Evolutionary conservation across 495 filamentous ascomycete species (phyloP), one percentile per base, ranked within the genome.

Genomic region (Penicillium soppii): DNA sequence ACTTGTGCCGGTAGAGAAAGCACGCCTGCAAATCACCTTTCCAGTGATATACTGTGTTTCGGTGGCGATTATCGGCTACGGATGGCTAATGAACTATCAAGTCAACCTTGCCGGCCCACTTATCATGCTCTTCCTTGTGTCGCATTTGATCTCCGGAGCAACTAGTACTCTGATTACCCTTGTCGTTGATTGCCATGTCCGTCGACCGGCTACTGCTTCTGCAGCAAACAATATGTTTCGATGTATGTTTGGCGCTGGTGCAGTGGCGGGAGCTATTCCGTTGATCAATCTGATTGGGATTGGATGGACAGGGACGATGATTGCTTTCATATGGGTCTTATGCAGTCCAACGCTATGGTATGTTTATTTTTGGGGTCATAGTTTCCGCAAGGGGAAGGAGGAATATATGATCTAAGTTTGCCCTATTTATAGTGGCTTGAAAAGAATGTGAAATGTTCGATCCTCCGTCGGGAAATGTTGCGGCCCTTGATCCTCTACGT

Each of bases 231-330:
- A 46, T n/a, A 6, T 51, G 2, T 52, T 52, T 20, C 37, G 43
- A 10, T 52, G 27, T 37, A 16, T 52, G 15, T 10, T 40, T 17
- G 47, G 47, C 0, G 54, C 54, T 12, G 54, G 54, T 4, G 47
- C 43, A 9, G 41, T 47, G 20, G 54, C 54, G 2, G 54, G 33
- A 8, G 48, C 47, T 19, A 8, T 40, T 0, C 54, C 54, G 0
- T 19, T 56, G n/a, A 52, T 43, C 9, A 22, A 43, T 22, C 23
- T 17, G 2, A 52, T 56, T 37, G 54, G 54, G 0, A 65, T 69
- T 37, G 75, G 71, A 1, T 73, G 71, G 72, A 62, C 62, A 2
- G 57, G 50, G 1, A 73, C 73, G 4, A 47, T 73, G 4, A 52
- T 71, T 49, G 59, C 59, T 5, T 35, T 54, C 16, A 32, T 54